These are phyloP conservation scores for Cutaneotrichosporon dermatis DNA, from an alignment of 1,284 basidiomycete species.

Conservation along the genomic window DNA sequence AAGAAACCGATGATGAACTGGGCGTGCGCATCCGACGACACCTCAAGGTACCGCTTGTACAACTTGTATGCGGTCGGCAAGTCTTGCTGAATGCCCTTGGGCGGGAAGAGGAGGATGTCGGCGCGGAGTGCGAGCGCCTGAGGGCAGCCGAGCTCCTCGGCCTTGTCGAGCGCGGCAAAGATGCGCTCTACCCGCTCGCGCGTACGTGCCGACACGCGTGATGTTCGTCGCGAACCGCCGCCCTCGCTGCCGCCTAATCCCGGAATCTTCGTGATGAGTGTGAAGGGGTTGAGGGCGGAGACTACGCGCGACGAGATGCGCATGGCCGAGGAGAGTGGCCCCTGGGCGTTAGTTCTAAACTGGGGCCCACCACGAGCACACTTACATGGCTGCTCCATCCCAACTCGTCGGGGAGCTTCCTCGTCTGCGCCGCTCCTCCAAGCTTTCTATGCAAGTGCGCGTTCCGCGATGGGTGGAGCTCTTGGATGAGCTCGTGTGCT, in stretches of 20 bases:
- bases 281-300: constrained; percentile 34
- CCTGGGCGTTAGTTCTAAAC: constrained; percentile 18
- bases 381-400: constrained; percentile 37
- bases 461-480: constrained; percentile 24
- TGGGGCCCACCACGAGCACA: background rate
- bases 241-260: too few species aligned
- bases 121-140: constrained; percentile 71
- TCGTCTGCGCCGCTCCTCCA: constrained; percentile 15
- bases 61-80: constrained; percentile 28
- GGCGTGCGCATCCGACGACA: constrained; percentile 62
- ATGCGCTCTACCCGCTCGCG: constrained; percentile 59
- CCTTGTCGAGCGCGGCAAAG: constrained; percentile 68
- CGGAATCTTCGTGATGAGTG: background rate
- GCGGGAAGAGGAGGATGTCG: constrained; percentile 59
- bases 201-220: too few species aligned
- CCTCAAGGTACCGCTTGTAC: constrained; percentile 44
- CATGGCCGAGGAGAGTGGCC: constrained; percentile 39
- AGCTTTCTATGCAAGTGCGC: constrained; percentile 30
- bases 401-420: constrained; percentile 34
- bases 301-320: constrained; percentile 33
- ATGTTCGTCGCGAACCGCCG: too few species aligned
- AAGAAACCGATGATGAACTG: constrained; percentile 83
- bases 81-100: constrained; percentile 39
- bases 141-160: constrained; percentile 68
- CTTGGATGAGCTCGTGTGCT: constrained; percentile 26